phyloP scores from a whole-genome alignment of 192 early-diverging fungal genomes.

The Backusella psychrophila region DNA sequence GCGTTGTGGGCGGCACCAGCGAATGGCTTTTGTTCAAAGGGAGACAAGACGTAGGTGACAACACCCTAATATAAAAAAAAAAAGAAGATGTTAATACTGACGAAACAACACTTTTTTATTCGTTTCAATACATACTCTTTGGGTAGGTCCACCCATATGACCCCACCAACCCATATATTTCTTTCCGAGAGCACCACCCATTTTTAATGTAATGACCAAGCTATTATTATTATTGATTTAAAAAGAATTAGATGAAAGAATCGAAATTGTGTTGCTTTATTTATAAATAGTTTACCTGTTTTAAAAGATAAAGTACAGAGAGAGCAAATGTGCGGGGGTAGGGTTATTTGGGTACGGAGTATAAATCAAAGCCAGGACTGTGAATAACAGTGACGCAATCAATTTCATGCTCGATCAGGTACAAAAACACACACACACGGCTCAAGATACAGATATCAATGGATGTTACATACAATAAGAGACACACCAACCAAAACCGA shows the following conservation, averaged over 20 bases:
- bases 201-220: constrained; percentile 16
- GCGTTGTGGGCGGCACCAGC: constrained; percentile 56
- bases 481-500: not conserved
- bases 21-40: constrained; percentile 62
- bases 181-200: constrained; percentile 27
- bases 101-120: not conserved
- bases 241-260: not conserved
- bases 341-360: not conserved
- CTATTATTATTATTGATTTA: not conserved
- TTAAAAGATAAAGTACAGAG: not conserved
- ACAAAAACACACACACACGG: not conserved
- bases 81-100: not conserved
- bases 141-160: constrained; percentile 54
- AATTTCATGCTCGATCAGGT: not conserved
- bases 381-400: not conserved
- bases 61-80: constrained; percentile 41
- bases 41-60: constrained; percentile 56
- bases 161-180: constrained; percentile 49
- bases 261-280: not conserved
- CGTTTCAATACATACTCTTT: constrained; percentile 35
- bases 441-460: not conserved
- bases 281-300: not conserved
- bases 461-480: not conserved
- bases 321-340: not conserved
- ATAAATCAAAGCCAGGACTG: not conserved